Base-by-base conservation (phyloP, 2,329 filamentous ascomycete species). In the Calonectria montana region DNA sequence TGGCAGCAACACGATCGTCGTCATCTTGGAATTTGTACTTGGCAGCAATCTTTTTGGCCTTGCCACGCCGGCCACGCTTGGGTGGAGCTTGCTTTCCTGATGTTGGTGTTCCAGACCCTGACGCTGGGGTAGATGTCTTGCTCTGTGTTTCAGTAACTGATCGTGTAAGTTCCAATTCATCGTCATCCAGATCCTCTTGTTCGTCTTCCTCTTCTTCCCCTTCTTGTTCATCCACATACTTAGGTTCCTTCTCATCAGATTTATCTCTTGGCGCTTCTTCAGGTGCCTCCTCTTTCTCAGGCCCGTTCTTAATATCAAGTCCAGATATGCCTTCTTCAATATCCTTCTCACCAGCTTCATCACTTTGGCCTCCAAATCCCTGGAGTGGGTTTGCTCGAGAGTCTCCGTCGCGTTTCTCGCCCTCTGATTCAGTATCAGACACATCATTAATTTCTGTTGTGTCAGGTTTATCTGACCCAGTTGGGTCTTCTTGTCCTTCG, bases 21-120 rank as follows among this genome's bases (percentile, higher is more conserved):
- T 98, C 95, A 78, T 98, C 96, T 87, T 98, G 97, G 77, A 97
- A 87, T 55, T 94, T 96, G 84, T 99, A 99, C 82, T 98, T 98
- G 70, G 91, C 87, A 4, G 94, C 94, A 2, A 94, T 92, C 82
- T 97, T 97, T 86, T 97, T 98, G 50, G 92, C 92, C 81, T 97
- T 98, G 71, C 89, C 89, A 70, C 91, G 91, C 82, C 97, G 95
- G 35, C 95, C 95, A 69, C 96, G 92, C 81, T 91, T 93, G 37
- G 83, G 78, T 0, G 78, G 74, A 0, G 64, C 77, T 80, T 87
- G 90, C 82, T 87, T 88, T 37, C 47, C 55, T 7, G 80, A 70
- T 39, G 70, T 61, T 61, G 66, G 70, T 18, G 65, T 71, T 16
- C 62, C 57, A 10, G 69, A 69, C 59, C 74, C 72, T 9, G 71